Base-by-base conservation (phyloP, 1,139 yeast genomes). In the Taphrina confusa region DNA sequence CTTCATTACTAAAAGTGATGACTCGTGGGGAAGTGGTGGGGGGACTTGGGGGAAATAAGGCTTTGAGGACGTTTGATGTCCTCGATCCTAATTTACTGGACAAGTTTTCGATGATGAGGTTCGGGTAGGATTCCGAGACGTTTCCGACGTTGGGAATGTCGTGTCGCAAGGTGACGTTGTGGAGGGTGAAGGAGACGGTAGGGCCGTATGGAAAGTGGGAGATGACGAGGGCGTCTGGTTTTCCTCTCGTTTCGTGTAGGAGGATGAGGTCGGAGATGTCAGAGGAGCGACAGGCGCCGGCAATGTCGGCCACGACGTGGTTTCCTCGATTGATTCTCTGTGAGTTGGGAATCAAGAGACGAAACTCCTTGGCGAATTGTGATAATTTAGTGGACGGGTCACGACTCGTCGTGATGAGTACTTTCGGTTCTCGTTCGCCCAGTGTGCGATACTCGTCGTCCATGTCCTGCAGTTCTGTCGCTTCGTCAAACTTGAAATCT, bases 171-270 rank as follows among this genome's bases (percentile, higher is more conserved):
- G 89, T 90, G 61, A 94, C 98, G 70, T 92, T 92, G 75, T 92
- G 98, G 63, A 92, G 77, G 4, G 97, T 88, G 76, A 92, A 94
- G 42, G 87, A 85, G 36, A 95, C 95, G 2, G 97, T 87, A 25
- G 98, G 99, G 0, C 99, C 99, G 72, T 92, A 96, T 3, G 98
- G 99, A 73, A 94, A 87, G 77, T 92, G 99, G 45, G 95, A 85
- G 34, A 92, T 76, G 0, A 98, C 92, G 63, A 92, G 70, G 0
- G 97, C 88, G 0, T 97, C 90, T 56, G 99, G 99, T 0, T 89
- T 92, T 80, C 99, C 99, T 73, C 99, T 81, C 74, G 92, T 98
- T 72, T 92, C 99, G 73, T 92, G 98, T 40, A 94, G 75, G 4
- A 94, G 79, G 22, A 92, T 77, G 68, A 94, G 75, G 71, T 92